Base-by-base conservation (phyloP, 306 rosid species). In the Prunus padus region DNA sequence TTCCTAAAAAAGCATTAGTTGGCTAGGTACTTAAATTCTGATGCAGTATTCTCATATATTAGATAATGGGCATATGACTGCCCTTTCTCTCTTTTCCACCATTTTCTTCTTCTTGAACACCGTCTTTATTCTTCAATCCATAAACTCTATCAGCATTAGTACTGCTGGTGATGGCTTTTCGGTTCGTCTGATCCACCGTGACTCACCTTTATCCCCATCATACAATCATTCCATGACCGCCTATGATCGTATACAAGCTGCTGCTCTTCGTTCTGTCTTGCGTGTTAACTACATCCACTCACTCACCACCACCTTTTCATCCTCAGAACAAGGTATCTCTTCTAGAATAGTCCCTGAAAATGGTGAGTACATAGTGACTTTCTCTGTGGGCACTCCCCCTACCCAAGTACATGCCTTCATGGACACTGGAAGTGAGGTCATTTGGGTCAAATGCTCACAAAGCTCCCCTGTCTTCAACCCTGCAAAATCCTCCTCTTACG, bases 181-280 rank as follows among this genome's bases (percentile, higher is more conserved):
- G 25, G 62, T 61, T 31, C 61, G 57, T 45, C 44, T 61, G 28
- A 55, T 81, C 62, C 82, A 77, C 71, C 78, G 52, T 0, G 84
- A 77, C 66, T 77, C 72, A 1, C 82, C 80, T 20, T 45, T 61
- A 5, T 81, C 77, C 52, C 76, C 84, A 20, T 31, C 70, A 28
- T 74, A 69, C 71, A 55, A 77, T 65, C 71, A 20, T 18, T 25
- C 77, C 51, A 70, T 74, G 70, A 71, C 62, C 4, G 12, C 65
- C 19, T 30, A 65, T 45, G 76, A 82, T 33, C 47, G 67, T 9
- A 66, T 16, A 40, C 67, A 50, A 63, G 66, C 57, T 2, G 46
- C 78, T 31, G 61, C 69, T 45, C 54, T 14, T 56, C 74, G 76
- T 16, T 76, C 79, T 2, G 4, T 74, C 65, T 20, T 57, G 3